Conservation (phyloP, 2,329 filamentous ascomycete genomes). For the Lomentospora prolificans region DNA sequence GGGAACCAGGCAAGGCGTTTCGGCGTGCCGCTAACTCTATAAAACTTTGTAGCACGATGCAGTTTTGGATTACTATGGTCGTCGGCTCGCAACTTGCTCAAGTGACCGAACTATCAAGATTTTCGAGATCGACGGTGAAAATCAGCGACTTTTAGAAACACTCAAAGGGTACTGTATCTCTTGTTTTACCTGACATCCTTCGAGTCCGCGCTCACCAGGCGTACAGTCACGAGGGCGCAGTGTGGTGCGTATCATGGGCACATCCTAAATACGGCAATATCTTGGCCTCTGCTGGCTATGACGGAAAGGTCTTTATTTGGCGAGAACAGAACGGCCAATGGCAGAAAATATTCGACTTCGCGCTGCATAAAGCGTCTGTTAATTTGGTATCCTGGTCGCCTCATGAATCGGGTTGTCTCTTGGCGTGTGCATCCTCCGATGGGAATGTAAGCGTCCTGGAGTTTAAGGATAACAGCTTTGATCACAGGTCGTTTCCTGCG, state of each 20-base stretch:
- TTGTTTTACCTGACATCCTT: not conserved
- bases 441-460: constrained; percentile 90
- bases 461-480: constrained; percentile 93
- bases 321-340: constrained; percentile 70
- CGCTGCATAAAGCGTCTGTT: constrained; percentile 87
- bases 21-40: not conserved
- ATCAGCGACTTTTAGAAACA: constrained; percentile 82
- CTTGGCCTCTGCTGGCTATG: constrained; percentile 88
- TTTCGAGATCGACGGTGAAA: constrained; percentile 92
- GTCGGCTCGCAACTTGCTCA: constrained; percentile 90
- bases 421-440: constrained; percentile 90
- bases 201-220: too few species aligned
- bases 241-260: constrained; percentile 97
- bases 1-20: not conserved
- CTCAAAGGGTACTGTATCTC: constrained; percentile 66
- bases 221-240: constrained; percentile 81
- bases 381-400: constrained; percentile 98
- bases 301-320: constrained; percentile 98
- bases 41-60: constrained; percentile 67
- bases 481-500: constrained; percentile 79
- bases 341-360: constrained; percentile 88
- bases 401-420: constrained; percentile 86
- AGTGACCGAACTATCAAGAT: constrained; percentile 99
- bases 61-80: constrained; percentile 95
- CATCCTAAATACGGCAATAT: constrained; percentile 99